phyloP scores from a whole-genome alignment of 208 protist species.

The Sergeia podlipaevii region DNA sequence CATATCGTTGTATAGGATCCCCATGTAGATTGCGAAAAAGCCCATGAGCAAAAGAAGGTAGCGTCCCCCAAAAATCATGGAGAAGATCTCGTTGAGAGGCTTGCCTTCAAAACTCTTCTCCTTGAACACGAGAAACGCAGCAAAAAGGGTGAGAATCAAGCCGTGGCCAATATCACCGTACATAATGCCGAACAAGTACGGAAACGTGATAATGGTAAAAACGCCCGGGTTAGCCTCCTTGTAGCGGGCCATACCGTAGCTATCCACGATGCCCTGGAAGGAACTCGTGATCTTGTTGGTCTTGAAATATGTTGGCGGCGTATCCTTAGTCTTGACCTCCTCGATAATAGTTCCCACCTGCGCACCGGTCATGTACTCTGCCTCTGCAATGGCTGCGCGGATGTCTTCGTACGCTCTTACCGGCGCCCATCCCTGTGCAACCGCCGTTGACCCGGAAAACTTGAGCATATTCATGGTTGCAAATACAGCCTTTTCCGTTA shows the following conservation, averaged over 20 bases:
- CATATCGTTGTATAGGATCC: constrained; percentile 97
- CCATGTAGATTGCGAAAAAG: constrained; percentile 95
- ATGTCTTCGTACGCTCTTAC: constrained; percentile 74
- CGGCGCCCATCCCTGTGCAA: constrained; percentile 95
- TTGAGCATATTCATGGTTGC: constrained; percentile 96
- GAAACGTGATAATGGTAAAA: constrained; percentile 98
- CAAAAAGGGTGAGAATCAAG: constrained; percentile 88
- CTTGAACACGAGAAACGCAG: constrained; percentile 71
- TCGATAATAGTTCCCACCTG: constrained; percentile 93
- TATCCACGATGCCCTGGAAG: constrained; percentile 98
- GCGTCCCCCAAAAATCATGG: constrained; percentile 84
- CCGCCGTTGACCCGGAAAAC: constrained; percentile 86
- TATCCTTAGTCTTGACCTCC: constrained; percentile 79
- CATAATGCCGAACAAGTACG: constrained; percentile 99
- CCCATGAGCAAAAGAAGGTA: constrained; percentile 97
- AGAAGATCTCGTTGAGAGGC: constrained; percentile 88
- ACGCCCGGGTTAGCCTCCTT: constrained; percentile 94
- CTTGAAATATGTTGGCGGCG: constrained; percentile 97
- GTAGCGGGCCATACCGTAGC: constrained; percentile 95
- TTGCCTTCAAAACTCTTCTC: constrained; percentile 88
- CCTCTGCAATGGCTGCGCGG: constrained; percentile 60
- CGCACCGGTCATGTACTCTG: constrained; percentile 71
- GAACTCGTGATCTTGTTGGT: constrained; percentile 96
- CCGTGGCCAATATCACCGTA: constrained; percentile 99
- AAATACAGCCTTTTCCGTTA: constrained; percentile 96